phyloP scores from a whole-genome alignment of 306 rosid species.

The Rosa persica region DNA sequence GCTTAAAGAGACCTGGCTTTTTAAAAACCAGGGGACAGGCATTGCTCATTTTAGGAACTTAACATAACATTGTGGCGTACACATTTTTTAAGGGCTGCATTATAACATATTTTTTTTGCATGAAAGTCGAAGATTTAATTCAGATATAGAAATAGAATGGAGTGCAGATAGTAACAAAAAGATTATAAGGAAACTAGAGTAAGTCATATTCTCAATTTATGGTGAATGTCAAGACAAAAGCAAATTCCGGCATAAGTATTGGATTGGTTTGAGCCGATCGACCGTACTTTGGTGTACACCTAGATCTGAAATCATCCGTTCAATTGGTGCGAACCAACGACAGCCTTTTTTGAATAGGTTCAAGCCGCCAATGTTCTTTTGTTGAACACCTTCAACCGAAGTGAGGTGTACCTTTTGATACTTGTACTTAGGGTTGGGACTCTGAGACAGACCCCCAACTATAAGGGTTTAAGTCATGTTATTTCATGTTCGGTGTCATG shows the following conservation, averaged over 20 bases:
- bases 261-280: neutral
- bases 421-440: neutral
- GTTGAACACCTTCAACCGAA: neutral
- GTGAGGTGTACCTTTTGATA: neutral
- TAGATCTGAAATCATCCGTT: neutral
- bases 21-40: neutral
- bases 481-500: neutral
- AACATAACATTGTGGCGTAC: neutral
- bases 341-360: too few relatives aligned
- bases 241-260: neutral
- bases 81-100: neutral
- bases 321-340: too few relatives aligned
- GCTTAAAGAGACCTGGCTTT: neutral
- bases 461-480: neutral
- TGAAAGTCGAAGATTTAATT: neutral
- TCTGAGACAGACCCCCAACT: neutral
- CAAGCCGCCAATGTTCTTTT: neutral
- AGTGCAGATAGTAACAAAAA: neutral
- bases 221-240: neutral
- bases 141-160: neutral
- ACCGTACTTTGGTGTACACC: neutral
- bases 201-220: neutral
- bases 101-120: neutral
- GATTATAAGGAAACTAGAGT: neutral
- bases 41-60: neutral